Percentiles rank a stretch among this genome's conserved stretches.
These are phyloP conservation scores for Oemleria cerasiformis DNA, from an alignment of 306 rosid species.

Conservation along the genomic window DNA sequence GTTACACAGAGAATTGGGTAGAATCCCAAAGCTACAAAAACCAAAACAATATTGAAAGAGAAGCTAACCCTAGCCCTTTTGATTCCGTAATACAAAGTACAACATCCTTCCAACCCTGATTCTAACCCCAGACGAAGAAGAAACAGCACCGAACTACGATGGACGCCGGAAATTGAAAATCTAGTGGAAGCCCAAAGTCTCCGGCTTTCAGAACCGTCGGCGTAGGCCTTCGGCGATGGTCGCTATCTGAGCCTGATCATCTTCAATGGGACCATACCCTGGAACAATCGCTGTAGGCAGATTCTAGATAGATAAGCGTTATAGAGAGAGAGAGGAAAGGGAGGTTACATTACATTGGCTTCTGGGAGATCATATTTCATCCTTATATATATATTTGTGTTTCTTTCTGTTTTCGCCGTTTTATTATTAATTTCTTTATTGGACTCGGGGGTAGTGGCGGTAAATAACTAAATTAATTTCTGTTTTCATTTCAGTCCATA, in stretches of 20 bases:
- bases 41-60: conserved; percentile 23
- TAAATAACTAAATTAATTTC: no score
- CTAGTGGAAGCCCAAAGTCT: conserved; percentile 7
- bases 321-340: neutral
- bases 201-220: neutral
- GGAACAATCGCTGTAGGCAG: neutral
- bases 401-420: neutral
- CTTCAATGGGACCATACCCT: conserved; percentile 8
- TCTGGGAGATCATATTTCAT: neutral
- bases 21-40: conserved; percentile 35
- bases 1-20: conserved; percentile 46
- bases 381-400: neutral
- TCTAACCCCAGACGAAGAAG: conserved; percentile 30
- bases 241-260: conserved; percentile 3
- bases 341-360: neutral
- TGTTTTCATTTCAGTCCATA: neutral
- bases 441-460: no score
- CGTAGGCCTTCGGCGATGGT: neutral
- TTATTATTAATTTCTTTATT: neutral
- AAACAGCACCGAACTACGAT: neutral
- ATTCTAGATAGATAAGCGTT: neutral
- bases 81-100: conserved; percentile 35
- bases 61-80: conserved; percentile 35
- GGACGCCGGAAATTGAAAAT: neutral
- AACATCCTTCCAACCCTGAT: conserved; percentile 32